Percentiles rank a stretch among this genome's conserved stretches.
These are phyloP conservation scores for Sphenostylis stenocarpa DNA, from an alignment of 306 rosid species.

Conservation along the genomic window DNA sequence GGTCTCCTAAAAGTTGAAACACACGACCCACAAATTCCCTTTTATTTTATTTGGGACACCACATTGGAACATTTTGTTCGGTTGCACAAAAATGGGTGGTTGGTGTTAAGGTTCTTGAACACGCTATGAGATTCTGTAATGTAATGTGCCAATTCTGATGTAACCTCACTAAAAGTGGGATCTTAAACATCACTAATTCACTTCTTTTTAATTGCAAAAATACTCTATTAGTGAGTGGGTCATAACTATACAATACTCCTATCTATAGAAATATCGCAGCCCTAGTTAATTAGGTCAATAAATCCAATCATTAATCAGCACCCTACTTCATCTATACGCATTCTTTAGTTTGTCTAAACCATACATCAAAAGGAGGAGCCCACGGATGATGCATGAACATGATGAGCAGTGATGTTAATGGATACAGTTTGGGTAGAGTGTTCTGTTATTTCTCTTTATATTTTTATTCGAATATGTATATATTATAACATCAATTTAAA, in stretches of 20 bases:
- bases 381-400: not conserved
- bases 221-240: not conserved
- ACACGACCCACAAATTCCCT: slow-evolving; percentile 13
- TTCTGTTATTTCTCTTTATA: not conserved
- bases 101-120: slow-evolving; percentile 3
- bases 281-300: slow-evolving; percentile 6
- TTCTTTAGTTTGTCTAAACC: not conserved
- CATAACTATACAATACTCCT: not conserved
- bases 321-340: not conserved
- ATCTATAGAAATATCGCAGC: slow-evolving; percentile 1
- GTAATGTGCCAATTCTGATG: slow-evolving; percentile 29
- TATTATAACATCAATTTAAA: too few species aligned
- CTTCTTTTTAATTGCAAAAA: slow-evolving; percentile 5
- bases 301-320: slow-evolving; percentile 19
- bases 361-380: not conserved
- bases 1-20: slow-evolving; percentile 34
- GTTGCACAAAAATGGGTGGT: slow-evolving; percentile 20
- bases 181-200: slow-evolving; percentile 21
- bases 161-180: slow-evolving; percentile 20
- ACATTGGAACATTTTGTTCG: not conserved
- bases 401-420: not conserved
- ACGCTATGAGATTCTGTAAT: slow-evolving; percentile 8
- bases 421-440: not conserved
- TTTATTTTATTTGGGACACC: slow-evolving; percentile 14
- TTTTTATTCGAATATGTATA: not conserved